phyloP scores from a whole-genome alignment of 2,329 filamentous ascomycete species.

The Hypoxylon sp. region DNA sequence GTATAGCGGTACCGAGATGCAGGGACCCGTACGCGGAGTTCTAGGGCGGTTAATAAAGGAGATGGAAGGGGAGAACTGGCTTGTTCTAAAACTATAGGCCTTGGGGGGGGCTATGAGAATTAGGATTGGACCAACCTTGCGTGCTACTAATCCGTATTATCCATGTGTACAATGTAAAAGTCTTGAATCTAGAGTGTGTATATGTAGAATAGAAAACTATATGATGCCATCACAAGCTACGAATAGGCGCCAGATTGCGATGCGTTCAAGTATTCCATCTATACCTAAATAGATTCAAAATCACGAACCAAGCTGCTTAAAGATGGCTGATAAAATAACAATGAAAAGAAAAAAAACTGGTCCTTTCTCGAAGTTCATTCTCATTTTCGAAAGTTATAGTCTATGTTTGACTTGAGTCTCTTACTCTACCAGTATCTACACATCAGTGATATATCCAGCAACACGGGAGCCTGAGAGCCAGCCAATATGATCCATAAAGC shows the following conservation, averaged over 20 bases:
- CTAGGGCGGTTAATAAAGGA: constrained; percentile 71
- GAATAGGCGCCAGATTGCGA: neutral
- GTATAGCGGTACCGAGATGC: constrained; percentile 78
- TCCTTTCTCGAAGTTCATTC: neutral
- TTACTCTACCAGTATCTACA: constrained; percentile 22
- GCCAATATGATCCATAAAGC: constrained; percentile 7
- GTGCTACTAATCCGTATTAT: neutral
- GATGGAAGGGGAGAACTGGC: constrained; percentile 49
- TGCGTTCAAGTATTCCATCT: neutral
- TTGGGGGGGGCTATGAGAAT: constrained; percentile 1
- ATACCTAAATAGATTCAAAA: neutral
- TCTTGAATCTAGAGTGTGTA: neutral
- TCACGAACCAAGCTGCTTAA: neutral
- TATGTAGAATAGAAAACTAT: neutral
- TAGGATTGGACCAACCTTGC: no score
- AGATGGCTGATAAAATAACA: neutral
- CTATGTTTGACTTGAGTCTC: constrained; percentile 36
- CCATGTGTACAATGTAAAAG: neutral
- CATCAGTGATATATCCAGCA: constrained; percentile 35
- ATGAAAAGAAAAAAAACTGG: neutral
- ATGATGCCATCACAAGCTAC: neutral
- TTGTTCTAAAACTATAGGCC: constrained; percentile 55
- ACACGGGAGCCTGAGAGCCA: constrained; percentile 24
- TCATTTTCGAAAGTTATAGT: neutral
- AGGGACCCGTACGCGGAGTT: constrained; percentile 81